These are phyloP conservation scores for Biscogniauxia mediterranea DNA, from an alignment of 2,329 filamentous ascomycete genomes.

Conservation along the genomic window DNA sequence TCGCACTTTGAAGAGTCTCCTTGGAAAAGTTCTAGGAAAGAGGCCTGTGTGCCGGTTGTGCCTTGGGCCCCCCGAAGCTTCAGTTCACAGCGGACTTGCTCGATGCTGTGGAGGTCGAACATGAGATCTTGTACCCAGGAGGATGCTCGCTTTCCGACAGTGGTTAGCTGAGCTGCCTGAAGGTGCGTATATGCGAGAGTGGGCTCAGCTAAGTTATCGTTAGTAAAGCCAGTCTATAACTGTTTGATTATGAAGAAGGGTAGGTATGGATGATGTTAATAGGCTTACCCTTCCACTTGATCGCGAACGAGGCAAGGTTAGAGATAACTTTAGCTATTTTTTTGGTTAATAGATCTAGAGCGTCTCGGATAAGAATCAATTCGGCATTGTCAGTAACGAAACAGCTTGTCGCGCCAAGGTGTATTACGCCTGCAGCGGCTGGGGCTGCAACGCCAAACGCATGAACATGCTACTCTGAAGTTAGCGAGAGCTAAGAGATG, in stretches of 20 bases:
- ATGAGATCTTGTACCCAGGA: constrained; percentile 72
- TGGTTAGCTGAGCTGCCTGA: constrained; percentile 53
- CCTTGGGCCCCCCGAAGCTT: constrained; percentile 57
- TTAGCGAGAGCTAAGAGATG: too few relatives aligned
- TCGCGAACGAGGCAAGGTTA: constrained; percentile 69
- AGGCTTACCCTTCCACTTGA: background rate
- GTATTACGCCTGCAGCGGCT: constrained; percentile 69
- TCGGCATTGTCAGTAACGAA: constrained; percentile 74
- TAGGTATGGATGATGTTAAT: too few relatives aligned
- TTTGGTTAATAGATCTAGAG: constrained; percentile 66
- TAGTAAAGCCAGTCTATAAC: too few relatives aligned
- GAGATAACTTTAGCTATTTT: constrained; percentile 76
- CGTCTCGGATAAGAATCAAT: constrained; percentile 71
- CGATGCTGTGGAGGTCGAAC: constrained; percentile 70
- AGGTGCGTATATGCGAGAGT: constrained; percentile 74
- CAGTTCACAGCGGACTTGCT: constrained; percentile 63
- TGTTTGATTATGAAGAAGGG: too few relatives aligned
- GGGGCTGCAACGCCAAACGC: constrained; percentile 61
- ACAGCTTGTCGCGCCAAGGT: constrained; percentile 44
- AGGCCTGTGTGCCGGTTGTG: constrained; percentile 57
- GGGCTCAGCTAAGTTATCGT: too few relatives aligned
- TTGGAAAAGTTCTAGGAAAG: constrained; percentile 43
- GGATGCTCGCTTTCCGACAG: constrained; percentile 62
- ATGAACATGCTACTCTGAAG: constrained; percentile 69
- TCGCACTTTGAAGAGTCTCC: constrained; percentile 47